These are phyloP conservation scores for Pyricularia sp. DNA, from an alignment of 2,329 filamentous ascomycete species.

Conservation along the genomic window DNA sequence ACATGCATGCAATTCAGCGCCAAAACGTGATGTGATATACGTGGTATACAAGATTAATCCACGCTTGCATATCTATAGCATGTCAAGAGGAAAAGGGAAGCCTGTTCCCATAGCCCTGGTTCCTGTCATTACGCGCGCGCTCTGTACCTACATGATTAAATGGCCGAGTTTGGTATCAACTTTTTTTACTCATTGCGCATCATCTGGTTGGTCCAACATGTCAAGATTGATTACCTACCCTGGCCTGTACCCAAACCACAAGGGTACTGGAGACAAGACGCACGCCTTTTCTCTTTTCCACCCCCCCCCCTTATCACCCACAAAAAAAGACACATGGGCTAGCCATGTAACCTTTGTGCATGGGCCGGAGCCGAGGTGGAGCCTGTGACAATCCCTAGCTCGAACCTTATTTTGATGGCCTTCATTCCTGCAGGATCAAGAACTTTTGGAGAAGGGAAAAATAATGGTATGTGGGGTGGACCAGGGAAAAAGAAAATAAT, in stretches of 20 bases:
- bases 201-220: not conserved
- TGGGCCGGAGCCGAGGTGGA: not conserved
- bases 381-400: not conserved
- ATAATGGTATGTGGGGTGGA: not conserved
- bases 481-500: not conserved
- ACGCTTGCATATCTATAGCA: not conserved
- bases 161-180: not conserved
- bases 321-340: not conserved
- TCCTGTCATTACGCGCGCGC: not conserved
- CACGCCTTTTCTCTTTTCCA: not conserved
- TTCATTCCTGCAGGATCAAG: not conserved
- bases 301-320: not conserved
- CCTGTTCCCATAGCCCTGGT: not conserved
- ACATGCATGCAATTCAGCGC: no score
- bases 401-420: slow-evolving; percentile 5
- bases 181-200: not conserved
- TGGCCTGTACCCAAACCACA: not conserved
- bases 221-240: not conserved
- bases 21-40: no score
- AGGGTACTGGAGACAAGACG: not conserved
- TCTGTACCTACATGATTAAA: not conserved
- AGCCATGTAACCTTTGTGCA: not conserved
- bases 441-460: not conserved
- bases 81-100: not conserved
- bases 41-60: not conserved